Percentiles rank a stretch among this genome's conserved stretches.
Evolutionary conservation across 129 eudicot species (phyloP).

Genomic region (Arctium lappa): DNA sequence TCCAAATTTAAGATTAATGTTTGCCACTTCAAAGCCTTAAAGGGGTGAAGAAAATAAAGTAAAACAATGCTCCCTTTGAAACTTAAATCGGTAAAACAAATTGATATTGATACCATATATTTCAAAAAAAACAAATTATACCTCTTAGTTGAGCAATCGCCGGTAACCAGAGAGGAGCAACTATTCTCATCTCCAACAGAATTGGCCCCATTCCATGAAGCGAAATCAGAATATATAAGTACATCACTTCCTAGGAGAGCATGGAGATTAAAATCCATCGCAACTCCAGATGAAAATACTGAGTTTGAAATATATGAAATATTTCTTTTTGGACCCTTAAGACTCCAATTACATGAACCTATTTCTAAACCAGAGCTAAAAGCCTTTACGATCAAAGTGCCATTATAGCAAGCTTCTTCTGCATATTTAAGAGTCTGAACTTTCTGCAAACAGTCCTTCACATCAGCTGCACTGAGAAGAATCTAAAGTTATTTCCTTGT

Average conservation of each 20-base stretch:
- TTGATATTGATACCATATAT: background rate
- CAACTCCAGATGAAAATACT: constrained; percentile 39
- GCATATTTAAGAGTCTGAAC: constrained; percentile 69
- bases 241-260: constrained; percentile 60
- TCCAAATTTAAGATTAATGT: constrained; percentile 2
- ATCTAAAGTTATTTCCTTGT: constrained; percentile 9
- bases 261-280: constrained; percentile 61
- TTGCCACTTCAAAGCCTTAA: constrained; percentile 1
- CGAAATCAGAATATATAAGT: constrained; percentile 64
- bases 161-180: constrained; percentile 21
- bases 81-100: background rate
- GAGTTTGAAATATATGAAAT: constrained; percentile 54
- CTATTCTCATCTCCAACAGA: constrained; percentile 17
- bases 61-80: background rate
- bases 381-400: constrained; percentile 59
- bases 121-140: constrained; percentile 4
- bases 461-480: constrained; percentile 84
- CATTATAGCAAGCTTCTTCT: constrained; percentile 82
- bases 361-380: constrained; percentile 88
- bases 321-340: constrained; percentile 54
- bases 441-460: constrained; percentile 67
- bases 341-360: constrained; percentile 82
- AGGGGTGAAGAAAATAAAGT: background rate
- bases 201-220: constrained; percentile 19
- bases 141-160: constrained; percentile 34